These are phyloP conservation scores for Vigna trinervia DNA, from an alignment of 306 rosid species.

Conservation along the genomic window DNA sequence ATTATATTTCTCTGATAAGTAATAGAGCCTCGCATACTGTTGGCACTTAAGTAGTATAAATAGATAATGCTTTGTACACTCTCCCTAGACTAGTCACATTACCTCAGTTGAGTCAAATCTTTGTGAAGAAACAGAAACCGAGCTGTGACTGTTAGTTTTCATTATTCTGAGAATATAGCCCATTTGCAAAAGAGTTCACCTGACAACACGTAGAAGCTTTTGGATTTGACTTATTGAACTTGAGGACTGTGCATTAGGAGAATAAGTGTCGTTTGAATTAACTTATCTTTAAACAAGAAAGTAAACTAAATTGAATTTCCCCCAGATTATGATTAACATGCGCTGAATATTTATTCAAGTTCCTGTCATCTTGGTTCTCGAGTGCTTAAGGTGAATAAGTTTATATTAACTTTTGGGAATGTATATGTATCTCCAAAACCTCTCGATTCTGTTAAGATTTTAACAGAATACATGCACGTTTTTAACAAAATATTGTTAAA, in stretches of 20 bases:
- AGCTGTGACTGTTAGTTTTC: background rate
- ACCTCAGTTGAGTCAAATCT: background rate
- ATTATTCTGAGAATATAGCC: background rate
- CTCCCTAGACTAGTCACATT: background rate
- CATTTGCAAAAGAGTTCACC: background rate
- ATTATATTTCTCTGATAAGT: constrained; percentile 16
- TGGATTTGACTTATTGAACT: background rate
- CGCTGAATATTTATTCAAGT: background rate
- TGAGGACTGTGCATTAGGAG: background rate
- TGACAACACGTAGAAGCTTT: background rate
- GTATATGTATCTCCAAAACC: too few species aligned
- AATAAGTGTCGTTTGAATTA: background rate
- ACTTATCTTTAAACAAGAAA: background rate
- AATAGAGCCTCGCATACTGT: background rate
- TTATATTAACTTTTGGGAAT: background rate
- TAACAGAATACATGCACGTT: background rate
- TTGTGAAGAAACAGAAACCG: background rate
- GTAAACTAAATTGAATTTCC: background rate
- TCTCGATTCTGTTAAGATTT: background rate
- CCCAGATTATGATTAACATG: background rate
- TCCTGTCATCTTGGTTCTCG: background rate
- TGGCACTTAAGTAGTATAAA: constrained; percentile 11
- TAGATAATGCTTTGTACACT: background rate
- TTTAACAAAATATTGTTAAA: background rate
- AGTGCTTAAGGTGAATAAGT: background rate